Evolutionary conservation across 371 early-diverging fungal species (phyloP), one percentile per base, ranked within the genome.

Genomic region (Mucor circinelloides): DNA sequence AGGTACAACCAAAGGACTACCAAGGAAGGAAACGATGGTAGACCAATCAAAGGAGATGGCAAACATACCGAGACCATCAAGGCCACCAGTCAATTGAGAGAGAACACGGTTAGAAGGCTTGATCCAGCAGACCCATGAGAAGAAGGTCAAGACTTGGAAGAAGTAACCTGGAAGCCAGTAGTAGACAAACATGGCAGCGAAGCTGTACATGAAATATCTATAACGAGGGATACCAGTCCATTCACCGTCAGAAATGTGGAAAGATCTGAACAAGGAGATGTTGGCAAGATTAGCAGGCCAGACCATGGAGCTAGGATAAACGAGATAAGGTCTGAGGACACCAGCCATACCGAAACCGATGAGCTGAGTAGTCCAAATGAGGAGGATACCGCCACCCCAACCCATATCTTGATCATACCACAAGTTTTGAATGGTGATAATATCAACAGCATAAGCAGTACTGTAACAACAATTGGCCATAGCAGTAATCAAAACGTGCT

Each of bases 341-440:
- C 96, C 96, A 6, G 95, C 92, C 67, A 95, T 82, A 67, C 94
- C 94, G 73, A 87, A 94, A 40, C 96, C 96, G 48, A 93, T 73
- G 48, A 89, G 68, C 75, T 94, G 92, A 44, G 93, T 90, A 1
- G 91, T 87, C 78, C 91, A 72, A 32, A 91, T 74, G 6, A 92
- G 67, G 6, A 89, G 73, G 5, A 91, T 31, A 21, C 84, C 81
- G 15, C 86, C 86, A 12, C 85, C 78, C 71, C 83, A 89, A 17
- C 89, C 89, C 40, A 90, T 73, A 64, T 87, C 85, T 65, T 81
- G 80, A 17, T 81, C 68, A 71, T 89, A 90, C 73, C 80, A 90
- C 34, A 89, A 55, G 27, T 79, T 71, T 74, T 93, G 91, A 55
- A 88, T 81, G n/a, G 86, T 83, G 30, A 92, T 81, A 58, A 92